Conservation (phyloP, 2,329 filamentous ascomycete genomes). For the Rhexocercosporidium sp. region DNA sequence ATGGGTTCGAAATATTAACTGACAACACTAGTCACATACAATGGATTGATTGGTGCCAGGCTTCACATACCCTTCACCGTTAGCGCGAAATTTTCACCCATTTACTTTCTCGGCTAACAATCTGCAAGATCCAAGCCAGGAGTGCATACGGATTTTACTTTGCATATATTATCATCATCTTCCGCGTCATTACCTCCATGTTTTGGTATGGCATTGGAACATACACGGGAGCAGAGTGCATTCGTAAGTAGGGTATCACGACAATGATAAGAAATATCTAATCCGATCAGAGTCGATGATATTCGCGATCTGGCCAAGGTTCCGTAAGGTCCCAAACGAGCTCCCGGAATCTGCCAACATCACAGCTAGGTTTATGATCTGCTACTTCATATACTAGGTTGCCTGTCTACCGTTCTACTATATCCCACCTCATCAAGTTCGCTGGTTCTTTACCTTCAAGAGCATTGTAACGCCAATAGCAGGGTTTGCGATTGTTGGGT, state of each 20-base stretch:
- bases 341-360: constrained; percentile 54
- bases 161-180: constrained; percentile 6
- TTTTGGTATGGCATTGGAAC: constrained; percentile 44
- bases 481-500: constrained; percentile 26
- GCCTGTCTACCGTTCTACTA: constrained; percentile 47
- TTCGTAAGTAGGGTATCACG: too few species aligned
- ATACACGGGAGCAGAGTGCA: too few species aligned
- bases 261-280: constrained; percentile 13
- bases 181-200: constrained; percentile 42
- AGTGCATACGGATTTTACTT: constrained; percentile 40
- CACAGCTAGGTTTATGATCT: constrained; percentile 58
- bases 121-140: constrained; percentile 30
- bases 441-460: constrained; percentile 57
- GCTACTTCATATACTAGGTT: constrained; percentile 51
- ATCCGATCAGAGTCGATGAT: constrained; percentile 35
- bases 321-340: constrained; percentile 47
- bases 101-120: too few species aligned
- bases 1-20: neutral
- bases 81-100: neutral
- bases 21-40: constrained; percentile 24
- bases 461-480: constrained; percentile 37
- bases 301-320: constrained; percentile 32
- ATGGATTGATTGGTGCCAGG: constrained; percentile 35
- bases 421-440: constrained; percentile 51
- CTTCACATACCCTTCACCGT: constrained; percentile 39